Evolutionary conservation across 139 green algal genomes (phyloP).

Genomic region (Chlorella vulgaris): DNA sequence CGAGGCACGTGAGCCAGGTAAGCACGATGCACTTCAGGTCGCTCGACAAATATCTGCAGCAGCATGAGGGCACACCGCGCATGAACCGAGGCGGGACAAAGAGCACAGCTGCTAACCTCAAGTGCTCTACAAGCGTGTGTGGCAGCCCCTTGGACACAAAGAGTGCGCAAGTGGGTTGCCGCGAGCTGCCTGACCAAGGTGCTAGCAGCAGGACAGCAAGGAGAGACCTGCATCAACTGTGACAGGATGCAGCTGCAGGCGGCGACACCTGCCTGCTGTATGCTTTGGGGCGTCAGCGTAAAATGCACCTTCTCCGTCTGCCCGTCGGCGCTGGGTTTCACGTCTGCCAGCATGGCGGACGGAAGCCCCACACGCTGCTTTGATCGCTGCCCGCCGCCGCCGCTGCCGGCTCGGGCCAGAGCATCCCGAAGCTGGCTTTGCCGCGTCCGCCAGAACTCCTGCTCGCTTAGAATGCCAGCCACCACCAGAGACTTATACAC

Average conservation of each 20-base stretch:
- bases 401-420: neutral
- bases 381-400: neutral
- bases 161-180: too few relatives aligned
- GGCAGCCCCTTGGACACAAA: too few relatives aligned
- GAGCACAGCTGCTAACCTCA: neutral
- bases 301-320: slow-evolving; percentile 51
- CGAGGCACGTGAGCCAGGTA: slow-evolving; percentile 55
- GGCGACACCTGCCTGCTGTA: slow-evolving; percentile 32
- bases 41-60: slow-evolving; percentile 52
- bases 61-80: neutral
- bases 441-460: slow-evolving; percentile 56
- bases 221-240: too few relatives aligned
- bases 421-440: slow-evolving; percentile 26
- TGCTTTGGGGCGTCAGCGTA: slow-evolving; percentile 41
- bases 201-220: neutral
- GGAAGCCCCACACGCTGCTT: slow-evolving; percentile 48
- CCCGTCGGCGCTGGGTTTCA: slow-evolving; percentile 40
- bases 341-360: slow-evolving; percentile 49
- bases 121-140: too few relatives aligned
- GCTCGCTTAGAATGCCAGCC: slow-evolving; percentile 48
- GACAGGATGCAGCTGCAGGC: too few relatives aligned
- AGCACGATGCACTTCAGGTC: slow-evolving; percentile 58
- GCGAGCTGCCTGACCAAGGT: neutral
- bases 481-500: slow-evolving; percentile 56
- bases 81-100: neutral